These are phyloP conservation scores for Helenozyma baotianmanensis DNA, from an alignment of 805 yeast species.

Conservation along the genomic window DNA sequence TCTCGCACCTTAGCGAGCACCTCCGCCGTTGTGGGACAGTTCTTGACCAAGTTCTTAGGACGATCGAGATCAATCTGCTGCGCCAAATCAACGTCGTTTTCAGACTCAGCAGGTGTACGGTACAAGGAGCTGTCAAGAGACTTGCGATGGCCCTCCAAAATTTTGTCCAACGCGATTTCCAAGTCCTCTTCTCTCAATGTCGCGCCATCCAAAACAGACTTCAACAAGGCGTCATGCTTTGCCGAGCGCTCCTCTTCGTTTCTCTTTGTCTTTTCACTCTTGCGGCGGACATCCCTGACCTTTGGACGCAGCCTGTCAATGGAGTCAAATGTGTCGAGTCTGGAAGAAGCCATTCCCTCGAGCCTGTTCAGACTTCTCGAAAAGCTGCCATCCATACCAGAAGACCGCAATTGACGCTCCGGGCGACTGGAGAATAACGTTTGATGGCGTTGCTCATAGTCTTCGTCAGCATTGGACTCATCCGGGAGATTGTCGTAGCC, in stretches of 20 bases:
- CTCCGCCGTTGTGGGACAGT: slow-evolving; percentile 55
- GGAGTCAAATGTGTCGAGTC: too few relatives aligned
- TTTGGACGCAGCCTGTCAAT: neutral
- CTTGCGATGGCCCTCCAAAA: slow-evolving; percentile 18
- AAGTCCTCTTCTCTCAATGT: slow-evolving; percentile 24
- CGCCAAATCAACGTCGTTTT: slow-evolving; percentile 12
- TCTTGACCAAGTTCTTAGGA: slow-evolving; percentile 46
- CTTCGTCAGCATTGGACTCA: slow-evolving; percentile 7
- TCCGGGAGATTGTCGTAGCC: slow-evolving; percentile 13
- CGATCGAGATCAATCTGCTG: slow-evolving; percentile 23
- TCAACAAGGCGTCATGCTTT: slow-evolving; percentile 18
- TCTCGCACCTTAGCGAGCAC: slow-evolving; percentile 51
- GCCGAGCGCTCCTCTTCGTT: slow-evolving; percentile 4
- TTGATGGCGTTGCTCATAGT: slow-evolving; percentile 6
- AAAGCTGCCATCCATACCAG: too few relatives aligned
- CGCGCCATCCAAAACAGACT: slow-evolving; percentile 28
- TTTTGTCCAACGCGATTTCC: slow-evolving; percentile 13
- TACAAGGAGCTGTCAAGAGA: slow-evolving; percentile 17
- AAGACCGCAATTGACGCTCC: too few relatives aligned
- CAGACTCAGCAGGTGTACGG: slow-evolving; percentile 15
- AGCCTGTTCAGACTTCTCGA: too few relatives aligned
- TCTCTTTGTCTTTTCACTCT: neutral
- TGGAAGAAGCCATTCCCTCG: too few relatives aligned
- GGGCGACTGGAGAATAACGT: neutral
- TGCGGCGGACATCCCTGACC: too few relatives aligned